Percentiles rank a stretch among this genome's conserved stretches.
Evolutionary conservation across 1,284 basidiomycete genomes (phyloP).

Genomic region (Trametes hirsuta): DNA sequence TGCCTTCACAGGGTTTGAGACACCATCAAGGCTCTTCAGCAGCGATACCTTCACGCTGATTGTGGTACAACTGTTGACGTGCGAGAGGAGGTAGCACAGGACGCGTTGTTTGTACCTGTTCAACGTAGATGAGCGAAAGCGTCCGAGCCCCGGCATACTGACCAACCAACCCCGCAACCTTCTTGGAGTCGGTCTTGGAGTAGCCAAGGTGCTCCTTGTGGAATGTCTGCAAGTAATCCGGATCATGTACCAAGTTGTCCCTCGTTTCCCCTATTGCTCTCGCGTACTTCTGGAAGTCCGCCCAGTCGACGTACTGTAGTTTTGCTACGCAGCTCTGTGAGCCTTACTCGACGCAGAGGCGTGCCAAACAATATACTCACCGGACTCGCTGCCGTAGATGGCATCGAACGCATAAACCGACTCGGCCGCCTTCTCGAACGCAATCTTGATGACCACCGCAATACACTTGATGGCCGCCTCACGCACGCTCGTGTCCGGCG

Average conservation of each 20-base stretch:
- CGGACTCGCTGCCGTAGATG: conserved; percentile 75
- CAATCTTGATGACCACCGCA: conserved; percentile 46
- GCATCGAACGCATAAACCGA: conserved; percentile 82
- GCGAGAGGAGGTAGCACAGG: conserved; percentile 83
- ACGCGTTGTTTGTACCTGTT: conserved; percentile 75
- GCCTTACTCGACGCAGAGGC: neutral
- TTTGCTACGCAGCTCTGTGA: conserved; percentile 42
- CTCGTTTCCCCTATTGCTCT: conserved; percentile 53
- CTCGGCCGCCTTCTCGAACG: conserved; percentile 47
- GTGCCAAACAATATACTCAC: conserved; percentile 43
- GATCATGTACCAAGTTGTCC: conserved; percentile 75
- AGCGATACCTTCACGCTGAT: conserved; percentile 57
- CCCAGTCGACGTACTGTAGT: conserved; percentile 81
- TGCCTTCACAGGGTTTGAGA: conserved; percentile 70
- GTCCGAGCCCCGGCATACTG: no score
- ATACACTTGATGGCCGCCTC: conserved; percentile 70
- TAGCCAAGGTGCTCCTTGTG: conserved; percentile 63
- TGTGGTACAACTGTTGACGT: conserved; percentile 67
- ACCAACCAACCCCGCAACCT: conserved; percentile 58
- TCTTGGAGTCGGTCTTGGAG: conserved; percentile 59
- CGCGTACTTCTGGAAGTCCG: conserved; percentile 74
- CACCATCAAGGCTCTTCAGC: conserved; percentile 58
- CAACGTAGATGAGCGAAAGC: no score
- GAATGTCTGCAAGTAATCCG: conserved; percentile 61
- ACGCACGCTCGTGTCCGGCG: conserved; percentile 55